Evolutionary conservation across 768 basidiomycete genomes (phyloP).

Genomic region (Gloeophyllum trabeum): DNA sequence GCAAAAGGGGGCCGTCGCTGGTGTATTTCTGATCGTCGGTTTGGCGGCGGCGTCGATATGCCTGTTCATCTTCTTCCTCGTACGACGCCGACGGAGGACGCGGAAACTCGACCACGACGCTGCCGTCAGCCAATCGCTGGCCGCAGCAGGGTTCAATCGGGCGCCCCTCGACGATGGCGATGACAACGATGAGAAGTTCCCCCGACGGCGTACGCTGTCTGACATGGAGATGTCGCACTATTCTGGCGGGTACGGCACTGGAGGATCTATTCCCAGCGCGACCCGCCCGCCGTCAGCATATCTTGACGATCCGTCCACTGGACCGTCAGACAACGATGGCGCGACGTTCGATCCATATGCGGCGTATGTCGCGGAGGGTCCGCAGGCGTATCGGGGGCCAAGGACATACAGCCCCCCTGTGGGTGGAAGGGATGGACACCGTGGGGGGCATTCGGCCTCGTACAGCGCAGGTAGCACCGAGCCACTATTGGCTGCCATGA

Average conservation of each 20-base stretch:
- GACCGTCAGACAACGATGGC: conserved; percentile 12
- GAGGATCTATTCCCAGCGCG: too few species aligned
- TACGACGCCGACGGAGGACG: conserved; percentile 53
- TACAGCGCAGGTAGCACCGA: conserved; percentile 50
- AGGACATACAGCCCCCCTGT: conserved; percentile 39
- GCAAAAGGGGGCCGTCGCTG: conserved; percentile 86
- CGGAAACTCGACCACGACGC: conserved; percentile 56
- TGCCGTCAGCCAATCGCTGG: conserved; percentile 59
- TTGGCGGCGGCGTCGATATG: conserved; percentile 60
- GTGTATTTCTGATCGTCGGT: conserved; percentile 85
- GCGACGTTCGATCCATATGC: conserved; percentile 41
- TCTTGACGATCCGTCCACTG: conserved; percentile 23
- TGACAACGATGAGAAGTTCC: conserved; percentile 21
- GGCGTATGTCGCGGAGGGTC: conserved; percentile 22
- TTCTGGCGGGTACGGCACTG: too few species aligned
- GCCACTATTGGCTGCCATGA: conserved; percentile 33
- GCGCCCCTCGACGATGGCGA: conserved; percentile 60
- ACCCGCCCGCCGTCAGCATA: too few species aligned
- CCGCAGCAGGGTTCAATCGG: conserved; percentile 61
- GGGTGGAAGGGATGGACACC: conserved; percentile 7
- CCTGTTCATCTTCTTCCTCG: conserved; percentile 60
- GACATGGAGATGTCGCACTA: too few species aligned
- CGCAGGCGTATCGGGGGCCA: conserved; percentile 15
- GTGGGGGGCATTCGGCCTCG: conserved; percentile 25
- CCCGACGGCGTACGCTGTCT: too few species aligned